phyloP scores from a whole-genome alignment of 169 alveolate species.

The Eimeria nieschulzi region DNA sequence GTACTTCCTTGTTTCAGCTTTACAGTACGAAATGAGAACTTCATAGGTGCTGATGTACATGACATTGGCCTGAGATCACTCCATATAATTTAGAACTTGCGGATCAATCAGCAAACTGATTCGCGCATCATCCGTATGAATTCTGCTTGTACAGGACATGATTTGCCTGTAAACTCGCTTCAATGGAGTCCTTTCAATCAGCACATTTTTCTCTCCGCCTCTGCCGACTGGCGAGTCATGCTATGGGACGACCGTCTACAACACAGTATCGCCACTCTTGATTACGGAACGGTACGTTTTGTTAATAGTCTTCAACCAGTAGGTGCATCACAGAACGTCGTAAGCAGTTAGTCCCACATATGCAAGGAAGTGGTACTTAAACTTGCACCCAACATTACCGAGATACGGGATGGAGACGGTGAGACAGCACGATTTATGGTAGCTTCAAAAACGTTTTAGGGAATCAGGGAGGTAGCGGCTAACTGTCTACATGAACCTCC shows the following conservation, averaged over 20 bases:
- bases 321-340: background rate
- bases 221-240: conserved; percentile 96
- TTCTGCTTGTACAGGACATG: conserved; percentile 80
- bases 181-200: conserved; percentile 94
- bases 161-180: conserved; percentile 92
- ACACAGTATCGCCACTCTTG: conserved; percentile 90
- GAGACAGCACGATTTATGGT: background rate
- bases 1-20: background rate
- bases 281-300: conserved; percentile 83
- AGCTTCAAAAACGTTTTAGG: too few relatives aligned
- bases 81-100: background rate
- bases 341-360: background rate
- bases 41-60: background rate
- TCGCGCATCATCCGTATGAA: background rate
- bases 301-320: background rate
- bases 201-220: conserved; percentile 91
- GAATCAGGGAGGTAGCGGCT: too few relatives aligned
- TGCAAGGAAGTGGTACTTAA: background rate
- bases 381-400: background rate
- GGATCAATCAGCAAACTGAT: background rate
- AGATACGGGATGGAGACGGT: background rate
- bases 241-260: conserved; percentile 92
- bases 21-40: background rate
- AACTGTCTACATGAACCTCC: background rate
- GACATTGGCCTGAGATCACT: background rate